Percentiles rank a stretch among this genome's conserved stretches.
Evolutionary conservation across 257 asterid species (phyloP).

Genomic region (Apocynum venetum): DNA sequence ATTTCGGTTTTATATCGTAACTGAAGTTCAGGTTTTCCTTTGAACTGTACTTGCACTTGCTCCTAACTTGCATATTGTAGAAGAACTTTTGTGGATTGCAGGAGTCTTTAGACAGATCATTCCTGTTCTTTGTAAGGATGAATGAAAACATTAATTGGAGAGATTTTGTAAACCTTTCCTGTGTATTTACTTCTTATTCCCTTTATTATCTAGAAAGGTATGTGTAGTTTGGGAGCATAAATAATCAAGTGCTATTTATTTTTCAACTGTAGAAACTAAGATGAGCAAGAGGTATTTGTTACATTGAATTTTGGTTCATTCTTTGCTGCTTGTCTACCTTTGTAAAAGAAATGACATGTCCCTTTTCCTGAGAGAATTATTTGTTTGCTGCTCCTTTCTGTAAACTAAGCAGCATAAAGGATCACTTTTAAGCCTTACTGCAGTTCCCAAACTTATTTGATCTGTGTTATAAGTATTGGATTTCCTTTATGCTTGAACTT

Average conservation of each 20-base stretch:
- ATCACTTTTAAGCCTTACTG: neutral
- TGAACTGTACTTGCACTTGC: neutral
- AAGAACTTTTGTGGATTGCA: neutral
- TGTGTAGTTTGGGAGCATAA: neutral
- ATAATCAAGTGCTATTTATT: neutral
- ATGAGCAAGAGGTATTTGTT: neutral
- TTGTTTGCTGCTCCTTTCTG: neutral
- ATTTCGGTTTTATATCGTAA: neutral
- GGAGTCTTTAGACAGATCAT: neutral
- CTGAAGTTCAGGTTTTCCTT: neutral
- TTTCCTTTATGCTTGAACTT: neutral
- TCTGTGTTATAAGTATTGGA: neutral
- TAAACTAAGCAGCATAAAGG: neutral
- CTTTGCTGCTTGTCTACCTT: neutral
- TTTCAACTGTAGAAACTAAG: neutral
- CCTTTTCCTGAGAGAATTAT: neutral
- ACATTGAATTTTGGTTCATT: neutral
- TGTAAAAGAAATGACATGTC: neutral
- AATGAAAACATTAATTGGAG: neutral
- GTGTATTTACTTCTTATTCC: neutral
- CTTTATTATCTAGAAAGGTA: neutral
- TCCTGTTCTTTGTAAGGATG: neutral
- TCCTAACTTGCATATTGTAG: neutral
- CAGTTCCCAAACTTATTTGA: neutral
- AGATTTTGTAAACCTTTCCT: neutral